Evolutionary conservation across 164 flowering plant genomes (phyloP).

Genomic region (Aristolochia contorta): DNA sequence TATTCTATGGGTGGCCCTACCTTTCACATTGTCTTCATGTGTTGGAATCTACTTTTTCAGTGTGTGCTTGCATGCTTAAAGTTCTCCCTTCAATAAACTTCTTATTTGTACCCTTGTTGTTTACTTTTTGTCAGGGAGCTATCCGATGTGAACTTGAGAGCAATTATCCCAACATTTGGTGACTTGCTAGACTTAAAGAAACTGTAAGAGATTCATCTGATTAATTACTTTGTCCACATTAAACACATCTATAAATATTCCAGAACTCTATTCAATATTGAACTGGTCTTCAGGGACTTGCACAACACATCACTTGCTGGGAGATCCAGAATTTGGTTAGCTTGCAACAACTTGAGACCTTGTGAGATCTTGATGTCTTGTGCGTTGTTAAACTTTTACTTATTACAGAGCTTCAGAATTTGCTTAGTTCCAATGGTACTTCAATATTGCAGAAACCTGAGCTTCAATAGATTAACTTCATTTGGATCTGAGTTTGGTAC

Average conservation of each 20-base stretch:
- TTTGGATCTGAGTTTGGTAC: constrained; percentile 59
- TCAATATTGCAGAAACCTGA: constrained; percentile 61
- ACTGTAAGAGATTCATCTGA: constrained; percentile 33
- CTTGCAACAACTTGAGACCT: constrained; percentile 56
- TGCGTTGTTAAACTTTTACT: not conserved
- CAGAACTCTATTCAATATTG: not conserved
- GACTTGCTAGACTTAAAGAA: constrained; percentile 68
- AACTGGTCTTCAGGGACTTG: constrained; percentile 50
- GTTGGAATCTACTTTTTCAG: too few relatives aligned
- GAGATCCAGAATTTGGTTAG: constrained; percentile 66
- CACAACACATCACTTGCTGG: constrained; percentile 80
- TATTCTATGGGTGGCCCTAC: too few relatives aligned
- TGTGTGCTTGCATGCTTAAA: not conserved
- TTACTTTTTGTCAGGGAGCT: constrained; percentile 36
- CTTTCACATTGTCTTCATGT: too few relatives aligned
- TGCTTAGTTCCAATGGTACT: constrained; percentile 4
- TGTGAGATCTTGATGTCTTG: constrained; percentile 31
- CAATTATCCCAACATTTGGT: constrained; percentile 64
- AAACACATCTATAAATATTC: not conserved
- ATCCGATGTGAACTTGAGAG: constrained; percentile 47
- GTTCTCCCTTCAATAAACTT: constrained; percentile 1
- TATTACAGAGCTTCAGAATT: not conserved
- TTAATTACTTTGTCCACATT: not conserved
- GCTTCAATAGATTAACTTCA: constrained; percentile 64
- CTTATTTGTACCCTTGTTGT: constrained; percentile 1